Evolutionary conservation across 2,329 filamentous ascomycete species (phyloP).

Genomic region (Bipolaris victoriae): DNA sequence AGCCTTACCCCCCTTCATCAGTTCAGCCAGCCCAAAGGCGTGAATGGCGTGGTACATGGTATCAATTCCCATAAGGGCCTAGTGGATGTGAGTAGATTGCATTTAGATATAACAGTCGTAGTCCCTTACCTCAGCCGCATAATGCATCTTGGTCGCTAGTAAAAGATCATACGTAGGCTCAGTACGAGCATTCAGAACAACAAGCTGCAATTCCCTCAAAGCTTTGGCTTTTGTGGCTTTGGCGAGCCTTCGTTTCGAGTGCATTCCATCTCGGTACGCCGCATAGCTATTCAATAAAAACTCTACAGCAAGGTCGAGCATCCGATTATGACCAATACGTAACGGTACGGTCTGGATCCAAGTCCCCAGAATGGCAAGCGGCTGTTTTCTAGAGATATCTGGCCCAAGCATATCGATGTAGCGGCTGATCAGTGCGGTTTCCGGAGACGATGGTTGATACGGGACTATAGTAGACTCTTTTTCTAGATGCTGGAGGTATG

Average conservation of each 20-base stretch:
- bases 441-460: conserved; percentile 23
- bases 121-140: conserved; percentile 33
- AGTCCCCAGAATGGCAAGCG: conserved; percentile 34
- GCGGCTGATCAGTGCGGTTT: conserved; percentile 28
- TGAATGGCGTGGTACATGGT: conserved; percentile 40
- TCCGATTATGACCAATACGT: conserved; percentile 31
- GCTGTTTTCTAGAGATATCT: conserved; percentile 18
- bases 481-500: conserved; percentile 22
- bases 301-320: conserved; percentile 39
- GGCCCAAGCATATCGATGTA: conserved; percentile 34
- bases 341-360: conserved; percentile 40
- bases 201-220: conserved; percentile 32
- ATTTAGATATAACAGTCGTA: not conserved
- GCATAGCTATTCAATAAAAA: conserved; percentile 34
- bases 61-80: conserved; percentile 36
- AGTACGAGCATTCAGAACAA: conserved; percentile 17
- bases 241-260: conserved; percentile 29
- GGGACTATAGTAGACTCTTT: conserved; percentile 8
- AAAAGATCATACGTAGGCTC: conserved; percentile 33
- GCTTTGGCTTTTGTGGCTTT: conserved; percentile 34
- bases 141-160: conserved; percentile 39
- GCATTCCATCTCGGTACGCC: conserved; percentile 26
- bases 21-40: conserved; percentile 33
- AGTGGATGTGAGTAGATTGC: conserved; percentile 8
- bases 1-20: conserved; percentile 32